These are phyloP conservation scores for Linderina pennispora DNA, from an alignment of 192 early-diverging fungal genomes.

Conservation along the genomic window DNA sequence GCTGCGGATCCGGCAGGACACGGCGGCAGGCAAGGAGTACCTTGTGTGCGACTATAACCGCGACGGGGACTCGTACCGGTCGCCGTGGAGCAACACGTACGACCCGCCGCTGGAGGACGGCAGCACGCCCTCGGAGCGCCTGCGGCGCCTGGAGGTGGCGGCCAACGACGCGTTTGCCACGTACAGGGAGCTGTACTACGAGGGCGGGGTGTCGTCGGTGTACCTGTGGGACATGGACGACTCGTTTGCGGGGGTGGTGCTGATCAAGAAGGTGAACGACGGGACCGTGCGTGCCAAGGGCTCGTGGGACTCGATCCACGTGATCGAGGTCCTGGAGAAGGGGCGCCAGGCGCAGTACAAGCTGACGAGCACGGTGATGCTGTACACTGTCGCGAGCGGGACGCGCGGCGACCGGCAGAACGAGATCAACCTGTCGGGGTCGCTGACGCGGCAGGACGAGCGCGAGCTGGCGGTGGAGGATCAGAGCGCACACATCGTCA, in stretches of 20 bases:
- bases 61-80: conserved; percentile 92
- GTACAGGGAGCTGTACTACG: conserved; percentile 87
- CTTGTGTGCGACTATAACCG: conserved; percentile 94
- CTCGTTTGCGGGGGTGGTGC: conserved; percentile 86
- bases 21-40: conserved; percentile 70
- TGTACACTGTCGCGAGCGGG: conserved; percentile 73
- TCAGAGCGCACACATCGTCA: conserved; percentile 75
- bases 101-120: conserved; percentile 81
- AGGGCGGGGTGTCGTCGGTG: conserved; percentile 94
- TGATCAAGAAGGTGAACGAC: conserved; percentile 93
- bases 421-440: conserved; percentile 83
- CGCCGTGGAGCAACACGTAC: conserved; percentile 96
- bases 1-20: conserved; percentile 68
- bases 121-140: conserved; percentile 64
- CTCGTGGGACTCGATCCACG: conserved; percentile 98
- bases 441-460: conserved; percentile 89
- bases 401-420: conserved; percentile 46
- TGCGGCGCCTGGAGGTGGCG: conserved; percentile 82
- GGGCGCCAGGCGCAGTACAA: conserved; percentile 88
- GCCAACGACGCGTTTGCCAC: conserved; percentile 96
- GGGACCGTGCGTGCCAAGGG: conserved; percentile 71
- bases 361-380: conserved; percentile 93
- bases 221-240: conserved; percentile 90
- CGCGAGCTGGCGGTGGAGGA: conserved; percentile 72
- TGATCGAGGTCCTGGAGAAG: conserved; percentile 85